phyloP scores from a whole-genome alignment of 805 yeast genomes.

The Citeromyces matritensis region DNA sequence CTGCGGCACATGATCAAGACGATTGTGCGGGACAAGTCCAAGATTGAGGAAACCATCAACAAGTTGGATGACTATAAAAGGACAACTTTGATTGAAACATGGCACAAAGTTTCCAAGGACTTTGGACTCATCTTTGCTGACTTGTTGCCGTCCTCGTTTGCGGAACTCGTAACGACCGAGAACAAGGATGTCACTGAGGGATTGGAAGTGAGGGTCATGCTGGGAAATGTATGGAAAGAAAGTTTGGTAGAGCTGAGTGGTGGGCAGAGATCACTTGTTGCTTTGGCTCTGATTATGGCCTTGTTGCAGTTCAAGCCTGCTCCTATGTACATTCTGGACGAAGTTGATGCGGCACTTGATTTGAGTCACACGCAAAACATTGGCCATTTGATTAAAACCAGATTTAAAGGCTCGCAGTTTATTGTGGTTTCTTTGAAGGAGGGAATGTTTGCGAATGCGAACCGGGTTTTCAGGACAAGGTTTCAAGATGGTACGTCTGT shows the following conservation, averaged over 20 bases:
- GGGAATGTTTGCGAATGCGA: constrained; percentile 97
- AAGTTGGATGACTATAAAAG: constrained; percentile 78
- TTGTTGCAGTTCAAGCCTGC: constrained; percentile 92
- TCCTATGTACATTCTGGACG: constrained; percentile 95
- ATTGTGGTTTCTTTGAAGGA: constrained; percentile 94
- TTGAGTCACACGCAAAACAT: constrained; percentile 94
- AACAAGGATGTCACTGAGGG: constrained; percentile 81
- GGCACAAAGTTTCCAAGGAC: constrained; percentile 75
- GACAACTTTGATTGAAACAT: constrained; percentile 69
- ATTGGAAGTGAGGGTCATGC: constrained; percentile 73
- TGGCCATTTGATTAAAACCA: constrained; percentile 88
- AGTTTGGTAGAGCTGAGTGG: constrained; percentile 91
- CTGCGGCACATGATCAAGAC: constrained; percentile 71
- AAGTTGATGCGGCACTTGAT: constrained; percentile 97
- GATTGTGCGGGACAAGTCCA: constrained; percentile 76
- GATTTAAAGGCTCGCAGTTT: constrained; percentile 92
- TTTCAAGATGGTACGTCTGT: constrained; percentile 96
- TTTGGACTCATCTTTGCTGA: constrained; percentile 87
- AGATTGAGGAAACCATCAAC: constrained; percentile 76
- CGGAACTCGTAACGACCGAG: constrained; percentile 74
- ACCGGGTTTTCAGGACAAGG: constrained; percentile 81
- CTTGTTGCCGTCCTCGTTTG: constrained; percentile 77
- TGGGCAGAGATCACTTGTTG: constrained; percentile 92
- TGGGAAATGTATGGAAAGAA: constrained; percentile 93
- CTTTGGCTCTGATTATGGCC: constrained; percentile 84